phyloP scores from a whole-genome alignment of 2,329 filamentous ascomycete species.

The Tolypocladium pustulatum region DNA sequence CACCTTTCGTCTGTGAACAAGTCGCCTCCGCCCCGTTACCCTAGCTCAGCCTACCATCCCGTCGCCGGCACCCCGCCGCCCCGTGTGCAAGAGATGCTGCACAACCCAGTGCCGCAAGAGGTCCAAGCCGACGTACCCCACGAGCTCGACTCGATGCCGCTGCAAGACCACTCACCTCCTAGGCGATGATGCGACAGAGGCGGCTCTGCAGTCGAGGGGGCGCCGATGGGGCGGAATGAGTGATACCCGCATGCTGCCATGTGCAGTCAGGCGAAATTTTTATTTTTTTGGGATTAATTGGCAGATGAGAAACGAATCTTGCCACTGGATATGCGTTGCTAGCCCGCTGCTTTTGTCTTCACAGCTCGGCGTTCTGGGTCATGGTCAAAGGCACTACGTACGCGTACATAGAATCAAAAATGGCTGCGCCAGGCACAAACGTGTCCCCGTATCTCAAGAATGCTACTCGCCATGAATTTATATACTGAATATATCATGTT shows the following conservation, averaged over 20 bases:
- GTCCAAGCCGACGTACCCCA: slow-evolving; percentile 1
- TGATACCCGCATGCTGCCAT: neutral
- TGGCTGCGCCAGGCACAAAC: neutral
- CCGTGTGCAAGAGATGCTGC: slow-evolving; percentile 4
- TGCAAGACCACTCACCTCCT: neutral
- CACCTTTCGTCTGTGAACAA: neutral
- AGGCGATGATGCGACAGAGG: neutral
- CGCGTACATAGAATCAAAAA: neutral
- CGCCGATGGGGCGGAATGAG: neutral
- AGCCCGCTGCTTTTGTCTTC: neutral
- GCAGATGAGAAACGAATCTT: neutral
- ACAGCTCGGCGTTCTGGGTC: neutral
- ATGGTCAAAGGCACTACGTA: neutral
- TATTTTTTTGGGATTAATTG: neutral
- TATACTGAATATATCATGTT: neutral
- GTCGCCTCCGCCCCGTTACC: neutral
- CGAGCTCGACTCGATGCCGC: slow-evolving; percentile 5
- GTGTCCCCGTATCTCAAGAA: neutral
- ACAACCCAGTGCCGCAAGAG: slow-evolving; percentile 1
- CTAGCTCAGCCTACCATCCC: neutral
- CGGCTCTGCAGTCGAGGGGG: too few species aligned
- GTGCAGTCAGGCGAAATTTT: neutral
- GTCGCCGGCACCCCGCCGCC: neutral
- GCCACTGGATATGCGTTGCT: neutral
- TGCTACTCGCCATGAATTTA: neutral